phyloP scores from a whole-genome alignment of 768 basidiomycete species.

The Trametes cubensis region DNA sequence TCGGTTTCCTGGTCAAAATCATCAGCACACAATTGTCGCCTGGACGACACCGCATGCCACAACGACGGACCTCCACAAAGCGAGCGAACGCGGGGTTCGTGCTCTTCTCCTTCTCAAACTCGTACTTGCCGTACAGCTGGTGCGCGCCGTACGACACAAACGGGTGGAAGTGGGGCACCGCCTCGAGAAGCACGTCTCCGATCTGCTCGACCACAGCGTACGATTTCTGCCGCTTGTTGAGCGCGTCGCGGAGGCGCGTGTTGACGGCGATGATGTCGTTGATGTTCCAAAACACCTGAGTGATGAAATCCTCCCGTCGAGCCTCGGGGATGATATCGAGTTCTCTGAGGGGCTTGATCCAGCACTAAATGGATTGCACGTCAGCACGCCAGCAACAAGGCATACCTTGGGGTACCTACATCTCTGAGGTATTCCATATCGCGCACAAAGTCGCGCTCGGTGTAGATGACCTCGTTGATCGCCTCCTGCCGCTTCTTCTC shows the following conservation, averaged over 20 bases:
- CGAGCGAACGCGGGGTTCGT: constrained; percentile 89
- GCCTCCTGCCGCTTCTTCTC: constrained; percentile 98
- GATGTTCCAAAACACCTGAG: constrained; percentile 98
- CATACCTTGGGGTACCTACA: constrained; percentile 47
- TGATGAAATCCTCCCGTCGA: constrained; percentile 81
- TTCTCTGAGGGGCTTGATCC: constrained; percentile 86
- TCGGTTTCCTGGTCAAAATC: constrained; percentile 68
- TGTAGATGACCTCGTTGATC: constrained; percentile 95
- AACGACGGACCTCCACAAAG: constrained; percentile 84
- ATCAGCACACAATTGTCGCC: not conserved
- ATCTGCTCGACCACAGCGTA: constrained; percentile 92
- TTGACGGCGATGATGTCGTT: constrained; percentile 93
- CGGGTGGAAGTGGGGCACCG: constrained; percentile 84
- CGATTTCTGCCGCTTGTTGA: constrained; percentile 94
- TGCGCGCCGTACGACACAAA: constrained; percentile 96
- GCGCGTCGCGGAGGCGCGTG: constrained; percentile 85
- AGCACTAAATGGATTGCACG: constrained; percentile 52
- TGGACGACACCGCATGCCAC: not conserved
- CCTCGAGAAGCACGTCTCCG: constrained; percentile 87
- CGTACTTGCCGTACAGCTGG: constrained; percentile 97
- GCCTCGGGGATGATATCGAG: constrained; percentile 74
- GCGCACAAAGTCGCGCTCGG: constrained; percentile 95
- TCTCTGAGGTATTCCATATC: constrained; percentile 98
- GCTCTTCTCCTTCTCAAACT: constrained; percentile 98
- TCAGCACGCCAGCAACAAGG: constrained; percentile 1